A percentile compares a stretch with the other conserved stretches of the same genome.
Evolutionary conservation across 2,329 filamentous ascomycete species (phyloP).

Genomic region (Cytospora schulzeri): DNA sequence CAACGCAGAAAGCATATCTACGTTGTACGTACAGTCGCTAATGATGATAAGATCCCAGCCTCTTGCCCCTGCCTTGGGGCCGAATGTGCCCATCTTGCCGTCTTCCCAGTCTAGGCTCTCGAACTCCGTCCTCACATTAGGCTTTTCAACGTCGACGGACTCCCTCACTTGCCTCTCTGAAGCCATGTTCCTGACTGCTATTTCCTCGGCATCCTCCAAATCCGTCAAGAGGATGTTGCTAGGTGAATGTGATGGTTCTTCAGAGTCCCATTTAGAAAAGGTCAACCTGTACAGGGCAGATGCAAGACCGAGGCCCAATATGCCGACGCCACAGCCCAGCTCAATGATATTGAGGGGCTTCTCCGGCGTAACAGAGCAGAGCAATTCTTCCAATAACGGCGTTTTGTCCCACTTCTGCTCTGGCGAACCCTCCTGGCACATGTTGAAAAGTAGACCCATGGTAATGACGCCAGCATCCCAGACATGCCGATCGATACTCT

Average conservation of each 20-base stretch:
- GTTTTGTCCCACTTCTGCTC: constrained; percentile 5
- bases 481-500: constrained; percentile 61
- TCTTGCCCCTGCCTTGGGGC: constrained; percentile 40
- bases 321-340: constrained; percentile 59
- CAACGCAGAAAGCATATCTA: constrained; percentile 56
- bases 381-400: constrained; percentile 35
- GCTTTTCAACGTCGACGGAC: neutral
- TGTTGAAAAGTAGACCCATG: constrained; percentile 35
- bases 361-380: constrained; percentile 32
- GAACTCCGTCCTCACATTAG: constrained; percentile 39
- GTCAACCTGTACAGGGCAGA: constrained; percentile 32
- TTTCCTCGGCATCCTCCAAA: constrained; percentile 54
- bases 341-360: constrained; percentile 50
- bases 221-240: constrained; percentile 54
- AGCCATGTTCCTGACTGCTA: constrained; percentile 52
- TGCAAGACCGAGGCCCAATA: constrained; percentile 54
- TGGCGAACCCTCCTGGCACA: constrained; percentile 9
- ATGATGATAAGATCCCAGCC: constrained; percentile 57
- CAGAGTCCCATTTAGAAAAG: neutral
- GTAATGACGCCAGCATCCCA: constrained; percentile 60
- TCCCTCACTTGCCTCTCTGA: constrained; percentile 27
- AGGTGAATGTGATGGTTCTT: constrained; percentile 27
- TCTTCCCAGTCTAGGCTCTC: constrained; percentile 62
- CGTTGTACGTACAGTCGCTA: constrained; percentile 65
- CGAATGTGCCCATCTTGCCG: constrained; percentile 49